Conservation (phyloP, 495 filamentous ascomycete species). For the Bacidia gigantensis region DNA sequence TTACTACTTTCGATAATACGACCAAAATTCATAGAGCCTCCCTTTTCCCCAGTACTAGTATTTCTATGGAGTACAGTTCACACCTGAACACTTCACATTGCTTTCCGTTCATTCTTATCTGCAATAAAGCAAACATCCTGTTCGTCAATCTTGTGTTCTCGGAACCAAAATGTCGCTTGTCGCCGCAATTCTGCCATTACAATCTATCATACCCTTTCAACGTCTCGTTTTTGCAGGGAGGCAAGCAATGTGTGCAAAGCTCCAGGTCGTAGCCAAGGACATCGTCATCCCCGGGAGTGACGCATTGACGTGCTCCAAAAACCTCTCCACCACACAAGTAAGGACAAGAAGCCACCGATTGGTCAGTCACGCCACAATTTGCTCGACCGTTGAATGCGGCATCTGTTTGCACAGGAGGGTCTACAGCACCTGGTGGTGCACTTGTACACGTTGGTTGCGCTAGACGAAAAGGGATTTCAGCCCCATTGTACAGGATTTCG, state of each 20-base stretch:
- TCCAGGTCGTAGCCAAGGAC: background rate
- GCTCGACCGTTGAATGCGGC: background rate
- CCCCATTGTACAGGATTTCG: background rate
- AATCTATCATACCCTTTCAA: background rate
- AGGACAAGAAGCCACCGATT: slow-evolving; percentile 2
- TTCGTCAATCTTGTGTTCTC: background rate
- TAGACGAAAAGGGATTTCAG: background rate
- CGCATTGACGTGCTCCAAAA: background rate
- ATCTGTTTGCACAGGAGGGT: background rate
- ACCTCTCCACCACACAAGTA: background rate
- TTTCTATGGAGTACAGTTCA: too few species aligned
- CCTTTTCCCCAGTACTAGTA: too few species aligned
- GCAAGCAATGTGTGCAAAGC: background rate
- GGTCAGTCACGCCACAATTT: background rate
- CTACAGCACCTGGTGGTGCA: background rate
- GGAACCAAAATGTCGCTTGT: background rate
- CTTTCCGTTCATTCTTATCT: background rate
- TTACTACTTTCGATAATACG: too few species aligned
- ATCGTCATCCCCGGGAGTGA: background rate
- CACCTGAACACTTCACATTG: too few species aligned
- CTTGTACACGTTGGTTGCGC: slow-evolving; percentile 2
- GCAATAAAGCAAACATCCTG: background rate
- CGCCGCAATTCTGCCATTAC: background rate
- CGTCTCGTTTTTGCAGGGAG: background rate
- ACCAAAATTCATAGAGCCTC: too few species aligned